Evolutionary conservation across 345 rosid species (phyloP), one percentile per base, ranked within the genome.

Genomic region (Boechera retrofracta): DNA sequence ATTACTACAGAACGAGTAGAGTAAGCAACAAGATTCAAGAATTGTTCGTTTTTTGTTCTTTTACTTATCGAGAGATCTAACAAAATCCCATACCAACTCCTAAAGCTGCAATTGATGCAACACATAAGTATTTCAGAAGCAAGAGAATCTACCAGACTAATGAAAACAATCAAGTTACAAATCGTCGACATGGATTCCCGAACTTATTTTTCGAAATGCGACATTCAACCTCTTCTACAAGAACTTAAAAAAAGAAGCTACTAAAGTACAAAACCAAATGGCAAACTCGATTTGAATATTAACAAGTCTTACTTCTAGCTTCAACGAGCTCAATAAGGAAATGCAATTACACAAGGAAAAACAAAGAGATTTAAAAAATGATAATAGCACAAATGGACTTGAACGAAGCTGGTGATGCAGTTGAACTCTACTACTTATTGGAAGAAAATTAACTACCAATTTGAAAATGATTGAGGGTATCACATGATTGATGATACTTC

Each of bases 381-480:
- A 67, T 75, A 38, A 68, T 38, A 75, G 36, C 45, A 59, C 47
- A 41, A 28, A 60, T 26, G n/a, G 44, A 0, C 35, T 6, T 59
- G 26, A 5, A 35, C 60, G 58, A 57, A 75, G n/a, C 38, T 68
- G 36, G 56, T 61, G 31, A 31, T 67, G 41, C 51, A 66, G 21
- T 67, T 74, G 73, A 58, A 18, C 68, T 75, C 73, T 75, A 67
- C 61, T 51, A 69, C 64, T 76, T 51, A 69, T 42, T 52, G 18
- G 24, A 52, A 54, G 63, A 54, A 69, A 52, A 33, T 32, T 10
- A 44, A 35, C 62, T 52, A 42, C 9, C 57, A 38, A 53, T 32
- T 28, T 18, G 64, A 76, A 69, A 76, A 52, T 68, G 29, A 48
- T 16, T 48, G 29, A 60, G 58, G 36, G 32, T 7, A 53, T 13